Base-by-base conservation (phyloP, 345 rosid species). In the Hibiscus trionum region DNA sequence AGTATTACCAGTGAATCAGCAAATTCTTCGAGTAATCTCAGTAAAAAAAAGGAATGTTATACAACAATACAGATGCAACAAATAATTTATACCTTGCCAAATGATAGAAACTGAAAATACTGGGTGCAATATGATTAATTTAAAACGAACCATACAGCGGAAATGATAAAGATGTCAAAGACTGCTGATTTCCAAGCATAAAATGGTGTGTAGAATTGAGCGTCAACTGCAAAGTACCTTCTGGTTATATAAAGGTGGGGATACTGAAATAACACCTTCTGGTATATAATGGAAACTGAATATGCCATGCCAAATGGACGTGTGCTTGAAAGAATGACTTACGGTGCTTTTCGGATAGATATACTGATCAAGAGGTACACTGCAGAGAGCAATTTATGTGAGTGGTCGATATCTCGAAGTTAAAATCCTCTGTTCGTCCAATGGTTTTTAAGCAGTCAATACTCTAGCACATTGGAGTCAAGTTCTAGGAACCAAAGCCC, bases 281-380 rank as follows among this genome's bases (percentile, higher is more conserved):
- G 33, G 37, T 7, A 1, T 27, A 35, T 33, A 24, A 58, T 26
- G 33, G 62, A 55, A 35, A 11, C 14, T 24, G 19, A 67, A 29
- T 47, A 72, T 53, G 15, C 55, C 6, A 37, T 33, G 19, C 64
- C 7, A 21, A 19, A 37, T 1, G 10, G 26, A 46, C 3, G 33
- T 70, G 76, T 56, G 44, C 35, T 39, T 35, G 33, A 58, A 62
- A 15, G 37, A 49, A 71, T 7, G 46, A 80, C 87, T 85, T 84
- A 90, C 97, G 7, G 91, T 87, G 82, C 84, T 88, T 76, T 88
- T 77, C 11, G 97, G 98, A 75, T 85, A 94, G 61, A 47, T 76
- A 69, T 80, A 88, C 73, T 78, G 82, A 78, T 94, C 95, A 26
- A 94, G 95, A 21, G 90, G 86, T 49, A 93, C 98, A 75, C 98